A percentile compares a stretch with the other conserved stretches of the same genome.
phyloP scores from a whole-genome alignment of 371 early-diverging fungal species.

The Lichtheimia corymbifera region DNA sequence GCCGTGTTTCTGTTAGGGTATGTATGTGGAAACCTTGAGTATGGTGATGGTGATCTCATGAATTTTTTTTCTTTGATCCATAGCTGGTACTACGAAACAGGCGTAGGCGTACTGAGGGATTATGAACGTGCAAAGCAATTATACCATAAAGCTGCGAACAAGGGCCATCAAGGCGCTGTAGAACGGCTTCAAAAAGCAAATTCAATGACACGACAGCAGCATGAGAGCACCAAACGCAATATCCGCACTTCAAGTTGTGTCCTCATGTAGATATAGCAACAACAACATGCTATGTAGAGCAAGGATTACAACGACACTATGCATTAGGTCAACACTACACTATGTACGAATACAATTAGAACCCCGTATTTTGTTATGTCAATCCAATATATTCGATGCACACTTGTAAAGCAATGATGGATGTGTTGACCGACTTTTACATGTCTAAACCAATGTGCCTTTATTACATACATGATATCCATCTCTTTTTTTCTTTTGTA shows the following conservation, averaged over 20 bases:
- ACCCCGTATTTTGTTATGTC: no score
- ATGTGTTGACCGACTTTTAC: no score
- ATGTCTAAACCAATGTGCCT: no score
- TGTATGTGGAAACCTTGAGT: constrained; percentile 23
- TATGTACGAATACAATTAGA: no score
- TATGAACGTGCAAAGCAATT: constrained; percentile 29
- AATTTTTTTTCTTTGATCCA: constrained; percentile 1
- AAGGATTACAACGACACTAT: no score
- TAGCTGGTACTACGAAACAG: constrained; percentile 52
- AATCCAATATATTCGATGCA: no score
- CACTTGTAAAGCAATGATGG: no score
- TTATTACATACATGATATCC: no score
- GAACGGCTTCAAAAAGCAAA: constrained; percentile 13
- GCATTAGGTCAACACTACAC: no score
- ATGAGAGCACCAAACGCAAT: constrained; percentile 13
- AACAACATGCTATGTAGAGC: background rate
- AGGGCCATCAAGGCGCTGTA: constrained; percentile 26
- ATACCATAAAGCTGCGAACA: constrained; percentile 36
- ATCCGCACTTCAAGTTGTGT: constrained; percentile 5
- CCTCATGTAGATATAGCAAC: constrained; percentile 2
- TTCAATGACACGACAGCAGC: constrained; percentile 22
- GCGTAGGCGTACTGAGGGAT: constrained; percentile 41
- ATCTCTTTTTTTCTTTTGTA: no score
- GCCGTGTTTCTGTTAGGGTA: constrained; percentile 46
- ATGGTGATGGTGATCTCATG: background rate